Percentiles rank a stretch among this genome's conserved stretches.
Evolutionary conservation across 345 rosid genomes (phyloP).

Genomic region (Eucalyptus curtisii): DNA sequence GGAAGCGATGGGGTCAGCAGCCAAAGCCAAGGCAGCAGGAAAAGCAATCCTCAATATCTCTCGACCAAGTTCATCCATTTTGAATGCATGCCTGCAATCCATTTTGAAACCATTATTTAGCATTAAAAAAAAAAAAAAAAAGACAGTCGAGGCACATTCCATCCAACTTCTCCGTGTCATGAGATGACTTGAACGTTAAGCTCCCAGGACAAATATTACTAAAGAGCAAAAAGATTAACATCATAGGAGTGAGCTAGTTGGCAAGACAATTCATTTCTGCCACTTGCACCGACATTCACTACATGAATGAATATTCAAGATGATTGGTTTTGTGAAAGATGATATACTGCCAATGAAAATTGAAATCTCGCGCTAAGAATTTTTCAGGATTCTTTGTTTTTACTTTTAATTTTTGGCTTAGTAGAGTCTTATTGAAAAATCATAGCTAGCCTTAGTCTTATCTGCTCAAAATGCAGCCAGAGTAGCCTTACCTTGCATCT

Average conservation of each 20-base stretch:
- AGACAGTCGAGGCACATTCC: no score
- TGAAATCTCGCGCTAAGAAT: background rate
- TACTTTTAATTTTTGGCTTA: background rate
- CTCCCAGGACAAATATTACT: background rate
- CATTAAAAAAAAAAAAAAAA: no score
- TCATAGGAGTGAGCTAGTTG: background rate
- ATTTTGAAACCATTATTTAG: no score
- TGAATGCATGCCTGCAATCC: conserved; percentile 20
- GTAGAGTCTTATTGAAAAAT: background rate
- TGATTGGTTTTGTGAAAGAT: background rate
- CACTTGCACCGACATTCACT: background rate
- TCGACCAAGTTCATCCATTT: conserved; percentile 50
- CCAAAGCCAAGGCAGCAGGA: conserved; percentile 89
- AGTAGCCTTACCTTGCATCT: conserved; percentile 22
- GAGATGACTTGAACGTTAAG: no score
- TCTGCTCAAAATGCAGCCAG: background rate
- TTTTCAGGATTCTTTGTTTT: background rate
- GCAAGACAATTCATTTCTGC: background rate
- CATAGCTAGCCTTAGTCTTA: background rate
- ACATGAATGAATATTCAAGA: background rate
- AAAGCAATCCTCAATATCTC: conserved; percentile 72
- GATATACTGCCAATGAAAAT: background rate
- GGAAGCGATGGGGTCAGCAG: conserved; percentile 91
- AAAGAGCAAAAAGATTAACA: background rate
- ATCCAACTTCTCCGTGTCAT: no score